Conservation (phyloP, 192 early-diverging fungal species). For the Neocallimastix lanati region DNA sequence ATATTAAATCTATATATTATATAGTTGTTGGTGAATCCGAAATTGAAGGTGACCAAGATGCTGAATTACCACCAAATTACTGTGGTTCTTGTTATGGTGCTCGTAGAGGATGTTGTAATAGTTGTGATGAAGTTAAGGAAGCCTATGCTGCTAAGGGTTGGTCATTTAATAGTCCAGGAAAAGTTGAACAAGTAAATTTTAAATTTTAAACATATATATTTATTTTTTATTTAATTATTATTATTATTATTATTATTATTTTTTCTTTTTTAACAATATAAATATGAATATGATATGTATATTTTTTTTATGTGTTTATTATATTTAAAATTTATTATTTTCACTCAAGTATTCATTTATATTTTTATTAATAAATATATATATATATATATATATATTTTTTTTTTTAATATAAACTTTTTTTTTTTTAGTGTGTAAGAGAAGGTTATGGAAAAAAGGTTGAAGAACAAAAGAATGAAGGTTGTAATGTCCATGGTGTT, state of each 20-base stretch:
- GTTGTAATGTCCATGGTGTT: constrained; percentile 66
- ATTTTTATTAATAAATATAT: too few relatives aligned
- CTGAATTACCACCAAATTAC: constrained; percentile 11
- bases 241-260: background rate
- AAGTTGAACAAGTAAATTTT: constrained; percentile 55
- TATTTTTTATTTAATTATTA: background rate
- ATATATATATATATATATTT: too few relatives aligned
- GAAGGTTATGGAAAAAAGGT: constrained; percentile 66
- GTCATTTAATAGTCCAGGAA: constrained; percentile 55
- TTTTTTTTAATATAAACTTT: too few relatives aligned
- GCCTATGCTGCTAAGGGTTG: constrained; percentile 69
- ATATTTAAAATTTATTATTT: too few relatives aligned
- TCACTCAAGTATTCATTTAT: too few relatives aligned
- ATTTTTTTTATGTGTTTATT: too few relatives aligned
- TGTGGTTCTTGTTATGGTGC: constrained; percentile 88
- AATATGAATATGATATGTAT: too few relatives aligned
- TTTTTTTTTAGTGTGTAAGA: constrained; percentile 39
- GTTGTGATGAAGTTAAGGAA: constrained; percentile 74
- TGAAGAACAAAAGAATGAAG: constrained; percentile 64
- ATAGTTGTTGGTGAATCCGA: constrained; percentile 34
- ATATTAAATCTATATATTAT: too few relatives aligned
- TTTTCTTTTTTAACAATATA: too few relatives aligned
- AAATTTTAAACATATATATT: too few relatives aligned
- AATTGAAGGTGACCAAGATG: constrained; percentile 3
- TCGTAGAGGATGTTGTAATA: constrained; percentile 67